Evolutionary conservation across 345 rosid species (phyloP).

Genomic region (Citrus trifoliata): DNA sequence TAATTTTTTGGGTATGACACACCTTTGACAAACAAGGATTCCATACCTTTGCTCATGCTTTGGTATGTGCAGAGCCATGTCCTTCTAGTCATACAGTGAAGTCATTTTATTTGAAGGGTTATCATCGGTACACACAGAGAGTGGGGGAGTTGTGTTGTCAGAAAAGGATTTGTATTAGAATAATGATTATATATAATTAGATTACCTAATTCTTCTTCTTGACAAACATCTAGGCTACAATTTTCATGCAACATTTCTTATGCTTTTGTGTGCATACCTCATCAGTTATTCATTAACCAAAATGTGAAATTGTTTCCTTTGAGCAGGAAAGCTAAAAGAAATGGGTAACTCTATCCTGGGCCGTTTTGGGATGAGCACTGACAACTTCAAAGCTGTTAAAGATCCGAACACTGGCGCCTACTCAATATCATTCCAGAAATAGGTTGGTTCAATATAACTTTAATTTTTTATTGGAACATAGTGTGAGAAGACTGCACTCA

Average conservation of each 20-base stretch:
- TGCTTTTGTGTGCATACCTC: neutral
- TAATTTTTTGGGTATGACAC: neutral
- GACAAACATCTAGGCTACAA: neutral
- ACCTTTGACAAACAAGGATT: neutral
- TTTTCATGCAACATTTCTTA: neutral
- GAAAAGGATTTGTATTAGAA: neutral
- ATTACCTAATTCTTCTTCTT: neutral
- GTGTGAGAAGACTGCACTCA: neutral
- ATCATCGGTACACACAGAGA: neutral
- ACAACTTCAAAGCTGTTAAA: conserved; percentile 92
- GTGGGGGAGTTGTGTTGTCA: neutral
- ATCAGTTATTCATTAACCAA: neutral
- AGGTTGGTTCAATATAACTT: neutral
- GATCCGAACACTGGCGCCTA: conserved; percentile 95
- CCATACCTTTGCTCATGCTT: neutral
- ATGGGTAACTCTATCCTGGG: conserved; percentile 85
- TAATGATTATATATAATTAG: neutral
- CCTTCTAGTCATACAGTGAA: neutral
- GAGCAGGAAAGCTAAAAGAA: conserved; percentile 85
- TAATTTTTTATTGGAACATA: neutral
- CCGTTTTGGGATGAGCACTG: conserved; percentile 85
- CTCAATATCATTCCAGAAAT: conserved; percentile 75
- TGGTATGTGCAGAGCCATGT: neutral
- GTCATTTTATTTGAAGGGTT: neutral
- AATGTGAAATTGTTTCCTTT: conserved; percentile 1